Evolutionary conservation across 768 basidiomycete genomes (phyloP).

Genomic region (Brasilioporus rufonigricans): DNA sequence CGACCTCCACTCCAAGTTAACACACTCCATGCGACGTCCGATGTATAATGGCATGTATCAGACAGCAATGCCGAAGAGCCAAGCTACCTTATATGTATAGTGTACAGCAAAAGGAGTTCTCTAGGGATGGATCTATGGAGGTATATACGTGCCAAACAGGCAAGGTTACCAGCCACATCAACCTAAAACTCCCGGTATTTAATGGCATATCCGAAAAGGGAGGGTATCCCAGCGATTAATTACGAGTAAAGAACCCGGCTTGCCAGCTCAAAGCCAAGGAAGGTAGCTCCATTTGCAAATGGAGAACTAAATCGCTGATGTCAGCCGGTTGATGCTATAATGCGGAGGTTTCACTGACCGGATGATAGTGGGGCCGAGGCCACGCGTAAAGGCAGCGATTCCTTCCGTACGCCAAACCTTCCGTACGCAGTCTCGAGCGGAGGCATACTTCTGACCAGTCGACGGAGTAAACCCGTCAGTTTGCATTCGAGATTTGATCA

Average conservation of each 20-base stretch:
- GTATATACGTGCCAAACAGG: not conserved
- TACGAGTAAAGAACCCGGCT: slow-evolving; percentile 60
- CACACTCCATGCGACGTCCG: no score
- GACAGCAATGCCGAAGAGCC: not conserved
- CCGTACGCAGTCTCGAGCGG: slow-evolving; percentile 78
- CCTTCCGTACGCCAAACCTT: slow-evolving; percentile 86
- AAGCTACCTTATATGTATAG: not conserved
- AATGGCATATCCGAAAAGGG: not conserved
- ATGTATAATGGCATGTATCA: not conserved
- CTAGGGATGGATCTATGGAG: not conserved
- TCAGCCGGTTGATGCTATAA: slow-evolving; percentile 7
- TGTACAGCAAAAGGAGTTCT: not conserved
- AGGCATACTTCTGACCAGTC: slow-evolving; percentile 79
- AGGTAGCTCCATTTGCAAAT: slow-evolving; percentile 96
- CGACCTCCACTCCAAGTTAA: no score
- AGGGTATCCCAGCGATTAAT: not conserved
- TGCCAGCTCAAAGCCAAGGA: slow-evolving; percentile 93
- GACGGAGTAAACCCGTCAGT: slow-evolving; percentile 82
- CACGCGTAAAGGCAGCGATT: slow-evolving; percentile 81
- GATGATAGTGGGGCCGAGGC: slow-evolving; percentile 89
- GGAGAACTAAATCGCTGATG: slow-evolving; percentile 61
- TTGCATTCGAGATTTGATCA: slow-evolving; percentile 95
- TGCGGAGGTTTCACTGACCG: slow-evolving; percentile 48
- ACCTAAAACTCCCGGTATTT: not conserved
- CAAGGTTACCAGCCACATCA: not conserved